phyloP scores from a whole-genome alignment of 2,329 filamentous ascomycete species.

The Trichoderma simmonsii region DNA sequence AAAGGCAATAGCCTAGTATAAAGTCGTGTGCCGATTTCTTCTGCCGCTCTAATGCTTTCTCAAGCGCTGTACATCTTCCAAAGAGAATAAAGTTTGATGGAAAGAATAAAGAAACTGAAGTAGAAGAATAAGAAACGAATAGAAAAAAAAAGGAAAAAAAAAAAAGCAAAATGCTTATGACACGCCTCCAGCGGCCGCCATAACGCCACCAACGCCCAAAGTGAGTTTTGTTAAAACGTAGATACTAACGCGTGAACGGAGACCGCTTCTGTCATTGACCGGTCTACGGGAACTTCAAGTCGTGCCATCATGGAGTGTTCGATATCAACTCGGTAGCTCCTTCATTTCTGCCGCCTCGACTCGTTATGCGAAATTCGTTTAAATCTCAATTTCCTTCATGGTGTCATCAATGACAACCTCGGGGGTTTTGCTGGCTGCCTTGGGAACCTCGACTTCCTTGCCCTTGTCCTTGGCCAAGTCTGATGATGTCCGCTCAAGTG shows the following conservation, averaged over 20 bases:
- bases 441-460: constrained; percentile 36
- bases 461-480: constrained; percentile 39
- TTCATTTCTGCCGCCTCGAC: background rate
- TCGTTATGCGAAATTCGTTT: constrained; percentile 17
- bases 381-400: constrained; percentile 64
- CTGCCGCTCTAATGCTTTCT: constrained; percentile 10
- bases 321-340: constrained; percentile 7
- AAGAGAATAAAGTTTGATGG: background rate
- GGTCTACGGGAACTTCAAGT: constrained; percentile 21
- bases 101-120: background rate
- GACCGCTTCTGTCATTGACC: constrained; percentile 10
- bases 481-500: constrained; percentile 32
- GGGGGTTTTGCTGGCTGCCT: constrained; percentile 44
- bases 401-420: constrained; percentile 44
- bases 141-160: background rate
- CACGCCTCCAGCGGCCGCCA: constrained; percentile 18
- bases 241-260: constrained; percentile 16
- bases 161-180: constrained; percentile 20
- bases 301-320: constrained; percentile 25
- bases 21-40: constrained; percentile 9
- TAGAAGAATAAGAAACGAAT: background rate
- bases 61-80: constrained; percentile 12
- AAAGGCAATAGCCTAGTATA: background rate
- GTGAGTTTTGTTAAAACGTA: constrained; percentile 16
- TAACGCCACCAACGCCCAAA: constrained; percentile 22